Base-by-base conservation (phyloP, 2,329 filamentous ascomycete species). In the Tothia fuscella region DNA sequence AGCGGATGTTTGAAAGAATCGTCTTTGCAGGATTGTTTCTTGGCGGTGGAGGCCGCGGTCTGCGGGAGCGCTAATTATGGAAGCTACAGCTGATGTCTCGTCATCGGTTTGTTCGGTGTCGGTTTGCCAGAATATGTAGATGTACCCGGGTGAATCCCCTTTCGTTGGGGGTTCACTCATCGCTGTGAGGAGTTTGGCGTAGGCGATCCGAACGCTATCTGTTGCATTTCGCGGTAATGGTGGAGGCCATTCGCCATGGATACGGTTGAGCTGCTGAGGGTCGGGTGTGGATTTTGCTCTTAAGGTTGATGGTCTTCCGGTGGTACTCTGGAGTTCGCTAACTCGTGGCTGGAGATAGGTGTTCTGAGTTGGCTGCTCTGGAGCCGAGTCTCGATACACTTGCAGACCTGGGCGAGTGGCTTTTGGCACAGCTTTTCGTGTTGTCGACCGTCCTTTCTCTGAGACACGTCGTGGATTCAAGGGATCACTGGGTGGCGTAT, bases 91-190 rank as follows among this genome's bases (percentile, higher is more conserved):
- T 2, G 57, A 50, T 5, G 53, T 48, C 76, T 78, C 26, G 67
- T 70, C 64, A 0, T 72, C 59, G 0, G 68, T 57, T 6, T 74
- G 63, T 2, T 70, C 71, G 26, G 73, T 68, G 24, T 86, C 78
- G 0, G 86, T 95, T 17, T 95, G 71, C 87, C 89, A 95, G 70
- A 96, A 98, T 61, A 98, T 93, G 70, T 98, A 98, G 50, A 98
- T 96, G 64, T 91, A 98, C 28, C 91, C 91, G 10, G 38, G 30
- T 5, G 19, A 21, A 14, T 44, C 42, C n/a, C 25, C 26, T 17
- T 19, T 32, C 5, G 32, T 43, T 20, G 42, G 42, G 5, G 25
- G 36, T 10, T 44, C 42, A 16, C 36, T 40, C 42, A 44, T 44
- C 10, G 36, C 26, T 25, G 34, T 44, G 13, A 38, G 16, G 9